These are phyloP conservation scores for Kewa caespitosa DNA, from an alignment of 179 eudicot species.

Conservation along the genomic window DNA sequence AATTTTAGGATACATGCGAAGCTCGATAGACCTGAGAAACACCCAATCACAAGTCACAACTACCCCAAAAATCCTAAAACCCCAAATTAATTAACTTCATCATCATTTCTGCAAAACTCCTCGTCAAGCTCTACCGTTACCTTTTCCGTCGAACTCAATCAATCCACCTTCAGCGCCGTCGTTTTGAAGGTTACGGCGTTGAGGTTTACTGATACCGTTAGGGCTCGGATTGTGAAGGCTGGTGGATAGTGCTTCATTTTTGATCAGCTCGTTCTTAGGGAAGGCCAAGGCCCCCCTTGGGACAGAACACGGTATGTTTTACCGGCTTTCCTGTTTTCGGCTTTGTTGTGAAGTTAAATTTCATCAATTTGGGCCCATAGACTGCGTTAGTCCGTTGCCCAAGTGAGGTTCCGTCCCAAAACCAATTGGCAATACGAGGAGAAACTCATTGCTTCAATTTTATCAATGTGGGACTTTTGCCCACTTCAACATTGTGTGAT, in stretches of 20 bases:
- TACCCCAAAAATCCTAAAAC: constrained; percentile 5
- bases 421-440: too few species aligned
- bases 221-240: constrained; percentile 66
- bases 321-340: too few species aligned
- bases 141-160: constrained; percentile 71
- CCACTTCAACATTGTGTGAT: too few species aligned
- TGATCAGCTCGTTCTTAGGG: constrained; percentile 64
- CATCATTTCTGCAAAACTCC: too few species aligned
- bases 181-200: constrained; percentile 62
- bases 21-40: background rate
- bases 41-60: constrained; percentile 8
- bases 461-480: too few species aligned
- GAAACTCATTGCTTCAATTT: background rate
- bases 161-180: constrained; percentile 78
- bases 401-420: too few species aligned
- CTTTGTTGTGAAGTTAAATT: too few species aligned
- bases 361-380: too few species aligned
- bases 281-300: too few species aligned
- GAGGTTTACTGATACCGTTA: constrained; percentile 62
- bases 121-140: constrained; percentile 74
- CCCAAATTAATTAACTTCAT: constrained; percentile 63
- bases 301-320: constrained; percentile 68
- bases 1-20: background rate
- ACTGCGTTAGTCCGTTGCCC: too few species aligned
- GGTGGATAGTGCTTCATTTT: constrained; percentile 64